Percentiles rank a stretch among this genome's conserved stretches.
Conservation (phyloP, 768 basidiomycete species). For the Hygrophoropsis aurantiaca region DNA sequence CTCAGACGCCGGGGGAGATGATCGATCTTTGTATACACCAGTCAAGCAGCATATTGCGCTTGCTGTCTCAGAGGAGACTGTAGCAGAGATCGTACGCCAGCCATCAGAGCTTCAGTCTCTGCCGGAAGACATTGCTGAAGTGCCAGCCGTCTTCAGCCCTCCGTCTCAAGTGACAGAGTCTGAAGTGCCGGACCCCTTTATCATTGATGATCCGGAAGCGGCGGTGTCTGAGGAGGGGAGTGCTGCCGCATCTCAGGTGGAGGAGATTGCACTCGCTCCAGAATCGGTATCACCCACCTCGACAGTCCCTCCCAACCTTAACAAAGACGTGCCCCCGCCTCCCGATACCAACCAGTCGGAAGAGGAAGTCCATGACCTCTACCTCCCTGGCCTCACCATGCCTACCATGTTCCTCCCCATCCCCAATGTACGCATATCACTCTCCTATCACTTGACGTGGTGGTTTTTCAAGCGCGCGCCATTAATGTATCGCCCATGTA, state of each 20-base stretch:
- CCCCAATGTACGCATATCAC: slow-evolving; percentile 73
- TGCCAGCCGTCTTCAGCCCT: slow-evolving; percentile 5
- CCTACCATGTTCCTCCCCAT: slow-evolving; percentile 88
- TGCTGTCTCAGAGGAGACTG: background rate
- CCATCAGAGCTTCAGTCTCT: slow-evolving; percentile 3
- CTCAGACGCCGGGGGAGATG: slow-evolving; percentile 2
- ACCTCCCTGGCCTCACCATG: slow-evolving; percentile 65
- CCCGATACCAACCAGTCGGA: slow-evolving; percentile 41
- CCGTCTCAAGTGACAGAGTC: slow-evolving; percentile 38
- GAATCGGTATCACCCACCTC: slow-evolving; percentile 18
- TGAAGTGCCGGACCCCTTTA: slow-evolving; percentile 59
- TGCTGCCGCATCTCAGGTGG: slow-evolving; percentile 20
- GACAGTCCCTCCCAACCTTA: slow-evolving; percentile 31
- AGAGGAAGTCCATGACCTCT: slow-evolving; percentile 56
- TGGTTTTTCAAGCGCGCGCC: slow-evolving; percentile 48
- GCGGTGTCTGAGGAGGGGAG: slow-evolving; percentile 25
- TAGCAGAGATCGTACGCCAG: background rate
- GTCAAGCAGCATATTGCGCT: background rate
- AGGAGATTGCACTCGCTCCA: slow-evolving; percentile 43
- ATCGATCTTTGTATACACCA: background rate
- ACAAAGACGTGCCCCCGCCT: slow-evolving; percentile 55
- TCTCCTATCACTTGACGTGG: slow-evolving; percentile 57
- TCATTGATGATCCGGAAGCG: slow-evolving; percentile 55
- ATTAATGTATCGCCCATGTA: slow-evolving; percentile 39
- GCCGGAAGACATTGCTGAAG: slow-evolving; percentile 9